Conservation (phyloP, 2,329 filamentous ascomycete species). For the Lachnum nothofagi region DNA sequence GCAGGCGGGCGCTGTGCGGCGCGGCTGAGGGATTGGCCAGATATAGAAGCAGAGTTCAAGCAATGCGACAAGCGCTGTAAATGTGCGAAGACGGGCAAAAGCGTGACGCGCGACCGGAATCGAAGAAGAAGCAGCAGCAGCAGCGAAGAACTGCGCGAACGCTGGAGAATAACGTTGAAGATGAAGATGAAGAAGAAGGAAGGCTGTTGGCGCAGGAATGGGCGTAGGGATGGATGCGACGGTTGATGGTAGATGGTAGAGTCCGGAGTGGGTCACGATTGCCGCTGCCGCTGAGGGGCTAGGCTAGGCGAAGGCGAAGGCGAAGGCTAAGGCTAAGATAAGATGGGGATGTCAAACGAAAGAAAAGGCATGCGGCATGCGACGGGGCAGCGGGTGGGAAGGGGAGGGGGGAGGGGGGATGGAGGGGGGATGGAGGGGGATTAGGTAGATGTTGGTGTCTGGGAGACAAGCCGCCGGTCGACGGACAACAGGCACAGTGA, state of each 20-base stretch:
- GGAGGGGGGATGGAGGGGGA: background rate
- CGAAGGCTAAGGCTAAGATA: conserved; percentile 22
- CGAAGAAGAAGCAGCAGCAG: too few species aligned
- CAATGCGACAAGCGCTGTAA: too few species aligned
- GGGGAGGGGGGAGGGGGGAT: background rate
- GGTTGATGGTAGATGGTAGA: background rate
- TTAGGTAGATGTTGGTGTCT: background rate
- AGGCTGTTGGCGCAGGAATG: conserved; percentile 1
- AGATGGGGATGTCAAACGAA: too few species aligned
- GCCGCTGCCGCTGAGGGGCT: conserved; percentile 3
- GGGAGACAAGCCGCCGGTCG: background rate
- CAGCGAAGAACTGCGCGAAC: too few species aligned
- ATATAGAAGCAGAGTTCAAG: background rate
- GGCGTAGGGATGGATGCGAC: background rate
- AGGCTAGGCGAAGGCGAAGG: too few species aligned
- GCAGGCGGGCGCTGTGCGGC: conserved; percentile 13
- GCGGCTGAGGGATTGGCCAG: conserved; percentile 1
- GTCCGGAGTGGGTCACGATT: conserved; percentile 9
- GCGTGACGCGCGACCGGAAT: too few species aligned
- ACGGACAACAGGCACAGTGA: too few species aligned
- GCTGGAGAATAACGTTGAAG: background rate
- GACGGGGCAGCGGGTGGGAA: background rate
- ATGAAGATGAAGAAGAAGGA: background rate
- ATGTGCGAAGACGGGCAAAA: too few species aligned
- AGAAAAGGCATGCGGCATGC: too few species aligned